These are phyloP conservation scores for Eimeria nieschulzi DNA, from an alignment of 169 alveolate genomes.

Conservation along the genomic window DNA sequence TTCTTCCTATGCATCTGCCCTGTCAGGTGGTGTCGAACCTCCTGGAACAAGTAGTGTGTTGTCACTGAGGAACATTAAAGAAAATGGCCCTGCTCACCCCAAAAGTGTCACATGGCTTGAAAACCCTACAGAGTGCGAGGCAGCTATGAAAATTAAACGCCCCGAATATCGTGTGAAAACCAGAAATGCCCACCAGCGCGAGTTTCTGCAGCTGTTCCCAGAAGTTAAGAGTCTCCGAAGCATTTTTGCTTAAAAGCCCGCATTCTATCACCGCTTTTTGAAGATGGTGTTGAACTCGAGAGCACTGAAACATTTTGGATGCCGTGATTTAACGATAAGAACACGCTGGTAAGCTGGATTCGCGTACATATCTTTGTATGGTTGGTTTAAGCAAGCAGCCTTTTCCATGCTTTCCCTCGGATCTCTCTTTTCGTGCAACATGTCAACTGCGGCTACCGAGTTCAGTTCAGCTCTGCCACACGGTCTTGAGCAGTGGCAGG, in stretches of 20 bases:
- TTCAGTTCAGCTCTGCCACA: slow-evolving; percentile 84
- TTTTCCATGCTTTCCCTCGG: too few relatives aligned
- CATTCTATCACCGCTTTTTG: slow-evolving; percentile 81
- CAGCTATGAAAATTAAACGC: not conserved
- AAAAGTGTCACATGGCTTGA: not conserved
- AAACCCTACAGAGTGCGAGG: not conserved
- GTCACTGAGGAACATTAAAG: too few relatives aligned
- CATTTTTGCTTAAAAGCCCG: slow-evolving; percentile 82
- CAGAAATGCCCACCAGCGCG: slow-evolving; percentile 57
- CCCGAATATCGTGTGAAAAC: slow-evolving; percentile 33
- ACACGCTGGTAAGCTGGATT: slow-evolving; percentile 66
- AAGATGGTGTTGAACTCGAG: slow-evolving; percentile 85
- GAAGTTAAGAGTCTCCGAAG: slow-evolving; percentile 68
- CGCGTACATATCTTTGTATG: too few relatives aligned
- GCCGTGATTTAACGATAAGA: slow-evolving; percentile 85
- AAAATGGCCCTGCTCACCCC: not conserved
- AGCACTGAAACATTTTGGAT: slow-evolving; percentile 82
- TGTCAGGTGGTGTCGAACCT: too few relatives aligned
- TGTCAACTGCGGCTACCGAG: slow-evolving; percentile 87
- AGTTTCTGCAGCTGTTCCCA: slow-evolving; percentile 72
- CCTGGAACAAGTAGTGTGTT: too few relatives aligned
- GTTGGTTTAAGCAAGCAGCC: too few relatives aligned
- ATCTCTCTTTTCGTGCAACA: slow-evolving; percentile 37
- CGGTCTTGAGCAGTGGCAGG: slow-evolving; percentile 81
- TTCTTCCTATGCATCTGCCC: too few relatives aligned